Percentiles rank a stretch among this genome's conserved stretches.
These are phyloP conservation scores for Pyrenophora teres DNA, from an alignment of 2,329 filamentous ascomycete genomes.

Conservation along the genomic window DNA sequence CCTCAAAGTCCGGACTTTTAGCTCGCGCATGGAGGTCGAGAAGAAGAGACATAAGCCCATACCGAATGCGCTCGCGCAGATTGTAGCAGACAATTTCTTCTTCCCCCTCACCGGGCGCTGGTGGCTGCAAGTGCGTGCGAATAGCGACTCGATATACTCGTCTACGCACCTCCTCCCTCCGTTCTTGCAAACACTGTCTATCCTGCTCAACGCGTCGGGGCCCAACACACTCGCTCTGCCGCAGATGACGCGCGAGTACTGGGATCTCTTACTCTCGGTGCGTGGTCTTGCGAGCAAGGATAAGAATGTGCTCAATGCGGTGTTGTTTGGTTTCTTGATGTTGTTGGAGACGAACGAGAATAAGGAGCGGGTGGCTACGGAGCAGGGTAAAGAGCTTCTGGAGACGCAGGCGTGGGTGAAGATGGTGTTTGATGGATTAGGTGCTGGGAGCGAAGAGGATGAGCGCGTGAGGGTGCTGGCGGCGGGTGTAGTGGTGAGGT, in stretches of 20 bases:
- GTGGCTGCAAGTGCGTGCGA: constrained; percentile 65
- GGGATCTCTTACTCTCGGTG: constrained; percentile 77
- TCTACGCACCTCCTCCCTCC: constrained; percentile 76
- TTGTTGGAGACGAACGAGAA: constrained; percentile 82
- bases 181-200: constrained; percentile 82
- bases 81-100: constrained; percentile 81
- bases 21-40: constrained; percentile 71
- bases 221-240: constrained; percentile 76
- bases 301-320: constrained; percentile 69
- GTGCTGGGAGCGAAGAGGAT: constrained; percentile 64
- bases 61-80: constrained; percentile 76
- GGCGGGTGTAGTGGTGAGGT: constrained; percentile 75
- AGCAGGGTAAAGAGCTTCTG: constrained; percentile 75
- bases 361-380: constrained; percentile 71
- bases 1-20: constrained; percentile 89
- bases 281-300: constrained; percentile 61
- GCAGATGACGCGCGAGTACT: constrained; percentile 82
- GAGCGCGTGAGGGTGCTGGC: constrained; percentile 78
- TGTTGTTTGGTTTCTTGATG: constrained; percentile 79
- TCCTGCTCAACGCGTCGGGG: constrained; percentile 82
- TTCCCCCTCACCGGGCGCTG: constrained; percentile 83
- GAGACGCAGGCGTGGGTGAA: constrained; percentile 89
- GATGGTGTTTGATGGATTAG: constrained; percentile 67
- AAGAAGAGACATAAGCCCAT: constrained; percentile 64
- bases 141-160: constrained; percentile 64